Percentiles rank a stretch among this genome's conserved stretches.
These are phyloP conservation scores for Lactifluus volemus DNA, from an alignment of 768 basidiomycete species.

Conservation along the genomic window DNA sequence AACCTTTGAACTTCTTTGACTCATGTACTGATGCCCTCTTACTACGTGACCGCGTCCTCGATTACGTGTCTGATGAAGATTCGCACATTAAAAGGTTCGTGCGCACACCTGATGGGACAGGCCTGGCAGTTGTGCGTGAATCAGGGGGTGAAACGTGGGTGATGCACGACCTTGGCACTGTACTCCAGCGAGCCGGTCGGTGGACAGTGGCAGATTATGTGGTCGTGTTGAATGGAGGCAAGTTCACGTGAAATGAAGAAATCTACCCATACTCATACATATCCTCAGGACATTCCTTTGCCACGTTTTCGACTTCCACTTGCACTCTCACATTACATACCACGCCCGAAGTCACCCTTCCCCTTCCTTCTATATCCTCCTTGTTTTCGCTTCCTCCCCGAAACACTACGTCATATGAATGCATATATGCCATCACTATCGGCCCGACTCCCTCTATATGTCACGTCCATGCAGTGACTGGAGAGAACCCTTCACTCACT, in stretches of 20 bases:
- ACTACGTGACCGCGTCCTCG: conserved; percentile 16
- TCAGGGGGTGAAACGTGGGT: conserved; percentile 60
- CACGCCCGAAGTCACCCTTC: conserved; percentile 32
- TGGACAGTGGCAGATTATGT: conserved; percentile 57
- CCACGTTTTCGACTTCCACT: conserved; percentile 46
- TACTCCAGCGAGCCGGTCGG: conserved; percentile 38
- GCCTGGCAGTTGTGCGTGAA: conserved; percentile 57
- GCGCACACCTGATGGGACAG: conserved; percentile 71
- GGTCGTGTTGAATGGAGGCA: conserved; percentile 64
- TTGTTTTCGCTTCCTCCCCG: conserved; percentile 54
- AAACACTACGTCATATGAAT: conserved; percentile 35
- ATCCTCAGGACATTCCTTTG: conserved; percentile 41
- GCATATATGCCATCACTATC: conserved; percentile 58
- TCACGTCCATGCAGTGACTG: conserved; percentile 39
- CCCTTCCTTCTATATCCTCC: conserved; percentile 44
- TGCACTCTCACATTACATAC: conserved; percentile 47
- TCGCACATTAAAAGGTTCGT: conserved; percentile 48
- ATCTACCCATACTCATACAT: conserved; percentile 3
- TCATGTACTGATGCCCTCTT: conserved; percentile 42
- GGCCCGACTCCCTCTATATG: conserved; percentile 42
- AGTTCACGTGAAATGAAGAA: conserved; percentile 14
- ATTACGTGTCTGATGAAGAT: conserved; percentile 8
- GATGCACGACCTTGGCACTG: conserved; percentile 38
- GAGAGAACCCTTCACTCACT: conserved; percentile 31
- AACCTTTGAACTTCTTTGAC: conserved; percentile 54